Base-by-base conservation (phyloP, 139 green algal genomes). In the Coelastrella sp. region DNA sequence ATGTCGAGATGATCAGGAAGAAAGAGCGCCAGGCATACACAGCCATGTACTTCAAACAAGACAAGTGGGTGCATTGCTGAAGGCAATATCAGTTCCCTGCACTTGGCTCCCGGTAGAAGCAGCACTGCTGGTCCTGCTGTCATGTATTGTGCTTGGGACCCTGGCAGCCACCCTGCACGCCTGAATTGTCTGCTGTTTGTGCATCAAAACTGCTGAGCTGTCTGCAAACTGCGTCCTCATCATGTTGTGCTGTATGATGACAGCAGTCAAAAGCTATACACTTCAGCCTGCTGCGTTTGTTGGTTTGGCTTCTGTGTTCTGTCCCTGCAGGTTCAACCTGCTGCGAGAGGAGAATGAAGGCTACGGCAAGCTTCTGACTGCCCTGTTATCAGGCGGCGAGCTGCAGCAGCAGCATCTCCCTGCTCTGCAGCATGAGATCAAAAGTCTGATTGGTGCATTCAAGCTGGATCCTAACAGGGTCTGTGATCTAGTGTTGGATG, bases 291-390 rank as follows among this genome's bases (percentile, higher is more conserved):
- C 35, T 49, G 35, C 35, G 35, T 49, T 49, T 49, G 35, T 49
- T 49, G 35, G 35, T 49, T 49, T 49, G 35, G 35, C 35, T 49
- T 27, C 19, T 76, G 17, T 25, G 15, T 4, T 76, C 8, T 8
- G 8, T 15, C 68, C 17, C 10, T 76, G 17, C 27, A 97, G 95
- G 93, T 99, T 96, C 94, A 99, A 99, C 86, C 93, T 99, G 59
- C 88, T 99, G 79, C 93, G 96, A 6, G 97, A 99, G 93, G 96
- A 98, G 89, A 96, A 90, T 59, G 97, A 99, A 92, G 97, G 97
- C 25, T 99, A 97, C 80, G 93, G 95, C 87, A 99, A 99, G 93
- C 93, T 98, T 89, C 68, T 98, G 10, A 78, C 61, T 12, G 20
- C 73, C 56, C 88, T 91, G 25, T 61, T 79, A 35, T 90, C 87